Evolutionary conservation across 2,329 filamentous ascomycete genomes (phyloP), one percentile per base, ranked within the genome.

Genomic region (Eutypa lata): DNA sequence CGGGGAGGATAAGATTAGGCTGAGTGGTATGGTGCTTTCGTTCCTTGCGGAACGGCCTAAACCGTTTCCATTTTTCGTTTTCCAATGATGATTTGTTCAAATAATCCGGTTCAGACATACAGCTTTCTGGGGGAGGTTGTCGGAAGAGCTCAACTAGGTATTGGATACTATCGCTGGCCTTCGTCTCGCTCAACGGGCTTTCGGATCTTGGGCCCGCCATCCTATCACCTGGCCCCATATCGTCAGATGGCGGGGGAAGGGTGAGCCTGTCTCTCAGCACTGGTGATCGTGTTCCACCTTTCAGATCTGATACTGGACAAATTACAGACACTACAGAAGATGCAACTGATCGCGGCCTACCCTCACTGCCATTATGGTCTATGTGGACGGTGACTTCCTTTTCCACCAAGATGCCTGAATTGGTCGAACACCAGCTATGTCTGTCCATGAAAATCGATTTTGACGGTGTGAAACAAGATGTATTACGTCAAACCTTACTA

Each of bases 1-100:
- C 81, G 8, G 81, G 81, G 3, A 84, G 71, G 54, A 77, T 64
- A 21, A 66, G 54, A 24, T 65, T 59, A 1, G 64, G 65, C 7
- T 55, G 59, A 6, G 26, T 55, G 56, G 54, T 58, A 31, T 33
- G 57, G 40, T 62, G 67, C 57, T 71, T 74, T 57, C 68, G 74
- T 44, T 67, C 65, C 33, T 63, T 71, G 31, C 65, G 60, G 42
- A 79, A 68, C 14, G 74, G 67, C 58, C 68, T 76, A 48, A 81
- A 66, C 43, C 69, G 71, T 44, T 68, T 65, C 72, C 73, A 78
- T 59, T 67, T 71, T 1, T 71, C 72, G 21, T 67, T 22, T 18
- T 31, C 22, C 28, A 24, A 14, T 13, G 8, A 37, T 3, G 7
- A 35, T 48, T 6, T n/a, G 38, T 13, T 47, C 35, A 31, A 46